Evolutionary conservation across 305 asterid genomes (phyloP).

Genomic region (Striga hermonthica): DNA sequence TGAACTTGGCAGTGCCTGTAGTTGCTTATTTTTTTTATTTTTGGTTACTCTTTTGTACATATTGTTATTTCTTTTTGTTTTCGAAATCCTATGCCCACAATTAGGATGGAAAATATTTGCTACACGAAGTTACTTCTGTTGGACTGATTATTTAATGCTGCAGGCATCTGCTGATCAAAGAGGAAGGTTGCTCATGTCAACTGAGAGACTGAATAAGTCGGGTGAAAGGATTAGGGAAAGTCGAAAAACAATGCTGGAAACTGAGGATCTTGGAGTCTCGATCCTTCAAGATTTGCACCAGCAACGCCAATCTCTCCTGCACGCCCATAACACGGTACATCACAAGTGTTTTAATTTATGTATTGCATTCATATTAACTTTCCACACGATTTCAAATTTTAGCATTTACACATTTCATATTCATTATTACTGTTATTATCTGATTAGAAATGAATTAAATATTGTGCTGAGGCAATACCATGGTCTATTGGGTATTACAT

Average conservation of each 20-base stretch:
- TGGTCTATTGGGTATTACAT: too few relatives aligned
- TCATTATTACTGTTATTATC: neutral
- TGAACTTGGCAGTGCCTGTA: too few relatives aligned
- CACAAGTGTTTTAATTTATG: neutral
- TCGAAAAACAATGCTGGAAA: conserved; percentile 76
- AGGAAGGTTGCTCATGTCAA: conserved; percentile 70
- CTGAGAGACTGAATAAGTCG: conserved; percentile 77
- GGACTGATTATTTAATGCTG: too few relatives aligned
- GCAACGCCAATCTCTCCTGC: conserved; percentile 87
- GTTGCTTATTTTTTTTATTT: too few relatives aligned
- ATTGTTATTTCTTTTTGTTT: too few relatives aligned
- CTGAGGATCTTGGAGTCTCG: conserved; percentile 83
- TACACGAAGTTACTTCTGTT: too few relatives aligned
- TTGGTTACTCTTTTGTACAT: too few relatives aligned
- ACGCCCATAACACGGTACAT: conserved; percentile 68
- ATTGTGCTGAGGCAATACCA: too few relatives aligned
- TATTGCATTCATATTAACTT: neutral
- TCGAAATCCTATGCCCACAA: too few relatives aligned
- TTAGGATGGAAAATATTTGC: too few relatives aligned
- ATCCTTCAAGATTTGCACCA: conserved; percentile 86
- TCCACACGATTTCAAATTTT: neutral
- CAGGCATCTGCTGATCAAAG: conserved; percentile 83
- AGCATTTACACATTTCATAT: neutral
- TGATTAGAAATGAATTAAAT: too few relatives aligned
- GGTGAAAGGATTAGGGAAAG: conserved; percentile 74